Evolutionary conservation across 768 basidiomycete genomes (phyloP).

Genomic region (Cyathus striatus): DNA sequence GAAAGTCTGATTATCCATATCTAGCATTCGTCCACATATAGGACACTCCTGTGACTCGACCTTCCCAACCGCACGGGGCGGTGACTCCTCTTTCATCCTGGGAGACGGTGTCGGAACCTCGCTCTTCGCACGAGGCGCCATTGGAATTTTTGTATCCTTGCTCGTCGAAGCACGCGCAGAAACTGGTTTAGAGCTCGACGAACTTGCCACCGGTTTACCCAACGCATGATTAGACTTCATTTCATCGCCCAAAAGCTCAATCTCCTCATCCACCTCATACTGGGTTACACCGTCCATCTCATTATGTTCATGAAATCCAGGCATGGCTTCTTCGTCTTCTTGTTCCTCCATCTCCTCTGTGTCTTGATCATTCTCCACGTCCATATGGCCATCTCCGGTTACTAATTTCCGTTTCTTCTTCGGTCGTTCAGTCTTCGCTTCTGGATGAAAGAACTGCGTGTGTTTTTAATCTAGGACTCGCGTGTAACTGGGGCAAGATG

Average conservation of each 20-base stretch:
- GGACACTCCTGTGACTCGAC: constrained; percentile 56
- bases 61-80: background rate
- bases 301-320: constrained; percentile 49
- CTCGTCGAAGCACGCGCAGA: constrained; percentile 3
- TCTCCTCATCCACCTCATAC: constrained; percentile 14
- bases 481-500: background rate
- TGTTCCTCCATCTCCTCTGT: constrained; percentile 10
- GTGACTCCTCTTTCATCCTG: background rate
- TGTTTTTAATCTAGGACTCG: background rate
- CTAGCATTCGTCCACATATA: constrained; percentile 57
- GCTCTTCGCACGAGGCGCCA: constrained; percentile 13
- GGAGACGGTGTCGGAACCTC: constrained; percentile 9
- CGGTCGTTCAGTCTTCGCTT: constrained; percentile 22
- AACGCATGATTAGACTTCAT: background rate
- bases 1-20: constrained; percentile 69
- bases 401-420: constrained; percentile 34
- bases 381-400: constrained; percentile 9
- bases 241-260: constrained; percentile 10
- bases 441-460: constrained; percentile 55
- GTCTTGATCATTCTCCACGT: constrained; percentile 12
- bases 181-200: background rate
- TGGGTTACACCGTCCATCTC: constrained; percentile 25
- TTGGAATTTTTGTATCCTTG: constrained; percentile 5
- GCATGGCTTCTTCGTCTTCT: constrained; percentile 34
- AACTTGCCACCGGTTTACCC: background rate